These are phyloP conservation scores for Claviceps maximensis DNA, from an alignment of 2,329 filamentous ascomycete genomes.

Conservation along the genomic window DNA sequence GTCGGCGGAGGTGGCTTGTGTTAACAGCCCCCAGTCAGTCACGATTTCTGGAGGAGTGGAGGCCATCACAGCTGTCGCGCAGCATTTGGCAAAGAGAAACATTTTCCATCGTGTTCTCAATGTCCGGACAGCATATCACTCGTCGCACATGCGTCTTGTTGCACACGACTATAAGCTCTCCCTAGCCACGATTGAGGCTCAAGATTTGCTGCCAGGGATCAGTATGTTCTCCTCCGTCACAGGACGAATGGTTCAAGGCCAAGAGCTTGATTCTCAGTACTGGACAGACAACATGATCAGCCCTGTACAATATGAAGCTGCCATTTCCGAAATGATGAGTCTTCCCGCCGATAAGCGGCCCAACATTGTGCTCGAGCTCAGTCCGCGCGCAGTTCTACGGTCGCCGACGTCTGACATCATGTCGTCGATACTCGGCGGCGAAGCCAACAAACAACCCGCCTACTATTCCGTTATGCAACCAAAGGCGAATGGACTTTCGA, in stretches of 20 bases:
- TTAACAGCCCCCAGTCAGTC: conserved; percentile 30
- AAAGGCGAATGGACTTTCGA: conserved; percentile 10
- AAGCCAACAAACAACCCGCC: conserved; percentile 1
- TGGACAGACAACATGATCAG: conserved; percentile 34
- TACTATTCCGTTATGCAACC: conserved; percentile 19
- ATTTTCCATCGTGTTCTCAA: conserved; percentile 24
- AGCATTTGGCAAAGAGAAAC: conserved; percentile 17
- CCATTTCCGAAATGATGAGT: conserved; percentile 23
- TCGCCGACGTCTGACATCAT: conserved; percentile 25
- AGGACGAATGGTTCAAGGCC: conserved; percentile 13
- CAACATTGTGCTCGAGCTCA: conserved; percentile 27
- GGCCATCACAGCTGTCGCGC: conserved; percentile 18
- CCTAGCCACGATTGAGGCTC: conserved; percentile 12
- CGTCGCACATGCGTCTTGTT: conserved; percentile 28
- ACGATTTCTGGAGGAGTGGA: conserved; percentile 29
- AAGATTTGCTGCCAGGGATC: conserved; percentile 7
- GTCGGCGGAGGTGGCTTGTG: conserved; percentile 25
- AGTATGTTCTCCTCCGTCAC: conserved; percentile 30
- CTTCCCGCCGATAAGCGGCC: conserved; percentile 16
- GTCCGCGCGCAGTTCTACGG: conserved; percentile 24
- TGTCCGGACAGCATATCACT: conserved; percentile 31
- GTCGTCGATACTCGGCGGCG: conserved; percentile 3
- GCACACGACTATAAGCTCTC: conserved; percentile 21
- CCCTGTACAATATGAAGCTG: conserved; percentile 30
- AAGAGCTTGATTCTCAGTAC: conserved; percentile 23